Evolutionary conservation across 768 basidiomycete species (phyloP), one percentile per base, ranked within the genome.

Genomic region (Leccinum subgranulosum): DNA sequence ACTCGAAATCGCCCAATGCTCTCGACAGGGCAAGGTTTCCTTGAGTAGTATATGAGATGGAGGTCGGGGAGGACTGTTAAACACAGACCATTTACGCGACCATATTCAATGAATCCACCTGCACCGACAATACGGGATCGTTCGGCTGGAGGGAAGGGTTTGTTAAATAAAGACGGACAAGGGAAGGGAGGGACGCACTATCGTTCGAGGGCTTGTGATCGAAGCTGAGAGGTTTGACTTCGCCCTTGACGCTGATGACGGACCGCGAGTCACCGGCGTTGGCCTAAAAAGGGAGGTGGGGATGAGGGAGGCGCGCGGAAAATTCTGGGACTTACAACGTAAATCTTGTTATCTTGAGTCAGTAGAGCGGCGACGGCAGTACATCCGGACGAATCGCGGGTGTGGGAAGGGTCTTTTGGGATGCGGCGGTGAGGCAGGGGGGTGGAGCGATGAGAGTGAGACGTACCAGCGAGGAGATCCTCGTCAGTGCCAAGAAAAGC

Each of bases 211-310:
- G 97, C 71, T 99, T 99, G 73, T 99, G 97, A 72, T 99, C 97
- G 66, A 84, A 88, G 66, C 94, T 96, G 60, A 99, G 77, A 17
- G 92, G 82, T 67, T 95, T 92, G 15, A 85, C 95, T 65, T 87
- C 82, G 2, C 97, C 97, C 64, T 87, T 88, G 60, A 90, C 75
- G 34, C 87, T 84, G 60, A 99, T 77, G 25, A 99, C 92, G 19
- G 90, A 87, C 65, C 97, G 79, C 12, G 97, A 98, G 75, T 99
- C 97, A 43, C 97, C 97, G 23, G 97, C 92, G 72, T 99, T 99
- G 23, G 97, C 97, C 96, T 98, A 67, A 28, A 56, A 53, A 25
- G 21, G 52, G 49, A n/a, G 27, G 50, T 46, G 15, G 58, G 51
- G 49, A 33, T 17, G 34, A 53, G 55, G 39, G 49, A 3, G 31